Evolutionary conservation across 768 basidiomycete species (phyloP).

Genomic region (Pholiota conissans): DNA sequence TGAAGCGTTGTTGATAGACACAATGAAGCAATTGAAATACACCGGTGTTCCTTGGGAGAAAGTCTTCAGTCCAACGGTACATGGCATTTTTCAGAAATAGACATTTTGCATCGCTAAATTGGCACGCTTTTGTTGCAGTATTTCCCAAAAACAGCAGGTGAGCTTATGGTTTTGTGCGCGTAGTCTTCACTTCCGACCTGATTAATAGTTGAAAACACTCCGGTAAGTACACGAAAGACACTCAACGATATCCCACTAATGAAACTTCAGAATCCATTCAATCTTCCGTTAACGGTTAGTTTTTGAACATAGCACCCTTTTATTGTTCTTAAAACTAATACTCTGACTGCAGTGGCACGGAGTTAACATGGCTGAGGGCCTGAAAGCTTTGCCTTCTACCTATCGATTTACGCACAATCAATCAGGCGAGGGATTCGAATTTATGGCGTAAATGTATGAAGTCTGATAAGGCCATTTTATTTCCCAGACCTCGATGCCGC

Average conservation of each 20-base stretch:
- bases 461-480: not conserved
- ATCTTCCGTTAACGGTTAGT: constrained; percentile 36
- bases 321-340: not conserved
- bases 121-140: constrained; percentile 26
- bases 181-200: too few relatives aligned
- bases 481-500: constrained; percentile 45
- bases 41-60: constrained; percentile 56
- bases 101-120: not conserved
- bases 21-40: constrained; percentile 51
- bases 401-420: constrained; percentile 58
- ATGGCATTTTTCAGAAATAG: too few relatives aligned
- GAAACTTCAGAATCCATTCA: constrained; percentile 46
- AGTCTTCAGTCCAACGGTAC: constrained; percentile 47
- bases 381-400: constrained; percentile 54
- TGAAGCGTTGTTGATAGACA: constrained; percentile 49
- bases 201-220: constrained; percentile 30
- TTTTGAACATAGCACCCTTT: too few relatives aligned
- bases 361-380: constrained; percentile 58
- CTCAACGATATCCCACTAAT: not conserved
- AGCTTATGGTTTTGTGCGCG: too few relatives aligned
- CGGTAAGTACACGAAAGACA: constrained; percentile 15
- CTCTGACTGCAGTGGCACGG: constrained; percentile 45
- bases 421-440: constrained; percentile 35
- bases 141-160: constrained; percentile 43
- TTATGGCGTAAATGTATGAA: not conserved